Percentiles rank a stretch among this genome's conserved stretches.
These are phyloP conservation scores for Triangularia verruculosa DNA, from an alignment of 2,329 filamentous ascomycete genomes.

Conservation along the genomic window DNA sequence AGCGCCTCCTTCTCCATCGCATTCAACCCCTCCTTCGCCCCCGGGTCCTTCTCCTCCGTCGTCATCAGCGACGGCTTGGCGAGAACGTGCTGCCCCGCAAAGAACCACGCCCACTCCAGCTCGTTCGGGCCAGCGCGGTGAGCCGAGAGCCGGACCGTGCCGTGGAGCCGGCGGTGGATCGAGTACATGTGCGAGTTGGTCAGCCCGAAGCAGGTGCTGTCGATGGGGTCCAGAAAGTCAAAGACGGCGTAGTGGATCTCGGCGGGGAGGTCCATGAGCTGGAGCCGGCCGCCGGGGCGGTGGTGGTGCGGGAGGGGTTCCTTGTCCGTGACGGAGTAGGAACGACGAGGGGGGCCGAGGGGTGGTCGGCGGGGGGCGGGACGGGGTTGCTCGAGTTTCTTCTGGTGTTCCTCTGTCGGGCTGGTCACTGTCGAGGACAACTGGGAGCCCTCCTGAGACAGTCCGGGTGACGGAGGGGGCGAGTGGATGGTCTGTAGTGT, in stretches of 20 bases:
- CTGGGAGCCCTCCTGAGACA: not conserved
- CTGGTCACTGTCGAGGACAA: not conserved
- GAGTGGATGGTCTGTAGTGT: conserved; percentile 22
- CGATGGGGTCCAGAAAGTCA: conserved; percentile 62
- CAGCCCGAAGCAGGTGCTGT: conserved; percentile 60
- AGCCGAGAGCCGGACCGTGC: conserved; percentile 53
- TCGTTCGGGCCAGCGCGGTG: conserved; percentile 60
- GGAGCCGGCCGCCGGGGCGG: conserved; percentile 44
- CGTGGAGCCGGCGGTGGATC: conserved; percentile 56
- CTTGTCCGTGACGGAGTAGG: conserved; percentile 60
- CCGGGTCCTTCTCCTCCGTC: not conserved
- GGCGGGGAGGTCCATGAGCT: conserved; percentile 51
- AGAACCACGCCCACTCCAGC: conserved; percentile 62
- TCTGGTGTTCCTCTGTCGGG: conserved; percentile 3
- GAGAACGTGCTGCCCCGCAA: conserved; percentile 46
- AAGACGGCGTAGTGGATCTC: conserved; percentile 61
- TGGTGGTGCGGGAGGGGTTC: conserved; percentile 53
- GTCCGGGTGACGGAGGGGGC: conserved; percentile 11
- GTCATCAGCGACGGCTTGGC: conserved; percentile 23
- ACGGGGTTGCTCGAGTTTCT: not conserved
- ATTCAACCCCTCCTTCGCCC: not conserved
- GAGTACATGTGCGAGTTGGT: conserved; percentile 57
- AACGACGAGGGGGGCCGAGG: conserved; percentile 50
- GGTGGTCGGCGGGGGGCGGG: conserved; percentile 30
- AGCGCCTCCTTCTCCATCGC: conserved; percentile 31